A percentile compares a stretch with the other conserved stretches of the same genome.
Conservation (phyloP, 208 protist genomes). For the Acanthamoeba royreba region DNA sequence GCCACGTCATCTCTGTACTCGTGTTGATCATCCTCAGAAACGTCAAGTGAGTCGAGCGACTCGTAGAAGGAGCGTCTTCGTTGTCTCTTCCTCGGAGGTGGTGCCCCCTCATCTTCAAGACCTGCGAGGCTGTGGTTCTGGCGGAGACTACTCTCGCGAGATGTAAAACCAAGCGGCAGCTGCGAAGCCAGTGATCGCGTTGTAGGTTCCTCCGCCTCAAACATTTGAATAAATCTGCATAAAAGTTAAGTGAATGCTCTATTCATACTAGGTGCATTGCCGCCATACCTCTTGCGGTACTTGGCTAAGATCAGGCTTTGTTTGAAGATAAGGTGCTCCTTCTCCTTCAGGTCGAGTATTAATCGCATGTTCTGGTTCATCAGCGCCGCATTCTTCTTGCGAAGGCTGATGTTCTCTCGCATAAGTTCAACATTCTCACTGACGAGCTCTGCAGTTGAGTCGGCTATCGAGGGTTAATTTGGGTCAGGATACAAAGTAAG, state of each 20-base stretch:
- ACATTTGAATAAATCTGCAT: not conserved
- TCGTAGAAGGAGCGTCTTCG: not conserved
- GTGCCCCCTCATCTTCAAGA: no score
- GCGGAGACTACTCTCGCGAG: not conserved
- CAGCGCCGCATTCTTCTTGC: not conserved
- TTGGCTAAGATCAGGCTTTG: not conserved
- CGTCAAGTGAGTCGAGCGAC: not conserved
- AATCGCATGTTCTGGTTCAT: not conserved
- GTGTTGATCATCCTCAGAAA: not conserved
- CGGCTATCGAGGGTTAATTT: not conserved
- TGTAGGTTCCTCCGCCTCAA: not conserved
- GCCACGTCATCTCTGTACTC: not conserved
- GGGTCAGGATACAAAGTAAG: no score
- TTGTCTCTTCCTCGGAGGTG: not conserved
- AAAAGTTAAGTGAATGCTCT: no score
- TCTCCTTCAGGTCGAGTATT: not conserved
- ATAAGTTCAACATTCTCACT: not conserved
- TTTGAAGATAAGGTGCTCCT: not conserved
- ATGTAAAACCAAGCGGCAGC: not conserved
- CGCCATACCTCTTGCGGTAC: not conserved
- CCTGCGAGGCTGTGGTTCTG: not conserved
- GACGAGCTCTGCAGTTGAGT: not conserved
- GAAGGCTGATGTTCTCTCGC: not conserved
- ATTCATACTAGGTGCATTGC: not conserved
- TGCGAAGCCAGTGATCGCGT: not conserved